Base-by-base conservation (phyloP, 2,329 filamentous ascomycete genomes). In the Pseudocercospora macadamiae region DNA sequence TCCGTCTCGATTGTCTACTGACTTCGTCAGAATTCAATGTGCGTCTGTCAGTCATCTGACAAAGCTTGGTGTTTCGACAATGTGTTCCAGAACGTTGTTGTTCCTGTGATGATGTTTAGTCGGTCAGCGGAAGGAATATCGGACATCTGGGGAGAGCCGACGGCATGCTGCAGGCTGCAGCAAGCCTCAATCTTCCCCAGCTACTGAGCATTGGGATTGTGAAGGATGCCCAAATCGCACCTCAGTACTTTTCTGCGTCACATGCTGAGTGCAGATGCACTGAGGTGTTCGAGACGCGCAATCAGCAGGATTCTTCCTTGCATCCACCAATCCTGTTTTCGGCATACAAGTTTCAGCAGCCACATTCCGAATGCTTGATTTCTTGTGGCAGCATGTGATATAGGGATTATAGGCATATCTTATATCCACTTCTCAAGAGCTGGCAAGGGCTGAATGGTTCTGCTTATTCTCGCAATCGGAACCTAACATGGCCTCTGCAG, bases 141-240 rank as follows among this genome's bases (percentile, higher is more conserved):
- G 28, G 48, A 51, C 48, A 21, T 51, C 10, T 26, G 21, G 42
- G n/a, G 42, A 47, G 42, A 47, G 42, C 42, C 42, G 42, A 47
- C 42, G 21, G 42, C 42, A 47, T 18, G 42, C 21, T 47, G 42
- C 23, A 47, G 42, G 42, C 21, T 47, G 42, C 23, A 47, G 42
- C 42, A 28, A 47, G 42, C 42, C 23, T 45, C n/a, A 47, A 47
- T 47, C 42, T 47, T 23, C 19, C 42, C 42, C 19, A 47, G 26
- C 42, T 47, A 23, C 42, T n/a, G 42, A 25, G n/a, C 42, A 26
- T 7, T 19, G 26, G 19, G 26, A 25, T 14, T n/a, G 10, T 25
- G 42, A 23, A 19, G n/a, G 42, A 28, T 47, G 21, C 23, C 23
- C 42, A 23, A 28, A 26, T 14, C 23, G 23, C 23, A 21, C 23